Percentiles rank a stretch among this genome's conserved stretches.
phyloP scores from a whole-genome alignment of 176 grass and related monocot species.

The Aegilops umbellulata region DNA sequence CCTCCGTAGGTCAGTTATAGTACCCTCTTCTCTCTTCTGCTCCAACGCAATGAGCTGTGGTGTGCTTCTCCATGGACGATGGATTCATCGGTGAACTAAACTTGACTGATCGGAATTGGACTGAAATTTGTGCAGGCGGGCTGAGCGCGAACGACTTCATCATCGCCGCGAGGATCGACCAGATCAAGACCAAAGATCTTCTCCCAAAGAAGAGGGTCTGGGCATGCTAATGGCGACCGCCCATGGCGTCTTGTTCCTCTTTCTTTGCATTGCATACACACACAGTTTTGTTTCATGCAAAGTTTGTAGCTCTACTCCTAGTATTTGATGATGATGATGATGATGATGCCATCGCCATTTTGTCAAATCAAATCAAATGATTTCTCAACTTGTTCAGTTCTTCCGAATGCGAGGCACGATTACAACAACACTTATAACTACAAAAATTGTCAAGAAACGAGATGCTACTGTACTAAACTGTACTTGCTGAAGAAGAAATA shows the following conservation, averaged over 20 bases:
- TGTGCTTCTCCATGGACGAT: not conserved
- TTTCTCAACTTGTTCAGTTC: not conserved
- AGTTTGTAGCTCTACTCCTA: not conserved
- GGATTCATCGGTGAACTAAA: not conserved
- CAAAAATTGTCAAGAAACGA: not conserved
- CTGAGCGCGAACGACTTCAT: slow-evolving; percentile 73
- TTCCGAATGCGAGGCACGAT: not conserved
- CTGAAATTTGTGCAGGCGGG: not conserved
- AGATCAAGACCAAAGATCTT: slow-evolving; percentile 61
- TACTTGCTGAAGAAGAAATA: not conserved
- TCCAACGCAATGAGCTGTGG: no score
- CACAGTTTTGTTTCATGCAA: not conserved
- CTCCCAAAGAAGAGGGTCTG: slow-evolving; percentile 74
- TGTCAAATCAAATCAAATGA: not conserved
- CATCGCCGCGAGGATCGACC: slow-evolving; percentile 60
- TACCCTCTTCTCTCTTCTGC: not conserved
- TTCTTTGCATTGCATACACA: not conserved
- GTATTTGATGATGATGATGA: not conserved
- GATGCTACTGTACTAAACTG: not conserved
- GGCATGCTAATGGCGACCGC: slow-evolving; percentile 48
- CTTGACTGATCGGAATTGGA: not conserved
- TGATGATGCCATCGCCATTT: not conserved
- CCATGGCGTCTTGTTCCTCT: no score
- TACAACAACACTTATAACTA: not conserved
- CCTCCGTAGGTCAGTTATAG: slow-evolving; percentile 12